These are phyloP conservation scores for Hymenoscyphus infarciens DNA, from an alignment of 2,329 filamentous ascomycete genomes.

Conservation along the genomic window DNA sequence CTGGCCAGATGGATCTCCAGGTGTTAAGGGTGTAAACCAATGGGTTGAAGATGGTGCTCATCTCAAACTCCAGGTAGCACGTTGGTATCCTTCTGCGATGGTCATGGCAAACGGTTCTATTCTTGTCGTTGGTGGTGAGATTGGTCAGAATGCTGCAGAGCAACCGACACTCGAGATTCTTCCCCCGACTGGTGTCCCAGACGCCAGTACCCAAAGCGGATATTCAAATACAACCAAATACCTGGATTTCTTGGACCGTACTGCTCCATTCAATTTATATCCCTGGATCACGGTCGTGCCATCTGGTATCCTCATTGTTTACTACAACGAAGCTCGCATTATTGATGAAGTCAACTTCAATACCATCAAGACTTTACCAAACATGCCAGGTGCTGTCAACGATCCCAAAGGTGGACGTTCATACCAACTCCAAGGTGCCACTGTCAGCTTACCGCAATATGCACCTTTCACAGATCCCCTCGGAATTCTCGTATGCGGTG, in stretches of 20 bases:
- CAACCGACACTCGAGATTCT: slow-evolving; percentile 62
- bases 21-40: slow-evolving; percentile 55
- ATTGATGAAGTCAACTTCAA: slow-evolving; percentile 56
- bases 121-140: slow-evolving; percentile 59
- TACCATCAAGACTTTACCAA: slow-evolving; percentile 55
- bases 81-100: slow-evolving; percentile 62
- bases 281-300: slow-evolving; percentile 60
- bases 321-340: slow-evolving; percentile 64
- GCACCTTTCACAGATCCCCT: slow-evolving; percentile 59
- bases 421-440: slow-evolving; percentile 61
- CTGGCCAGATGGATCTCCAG: slow-evolving; percentile 55
- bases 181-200: slow-evolving; percentile 38
- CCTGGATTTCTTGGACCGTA: slow-evolving; percentile 57
- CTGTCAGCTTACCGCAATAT: slow-evolving; percentile 59
- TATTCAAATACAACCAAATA: slow-evolving; percentile 43
- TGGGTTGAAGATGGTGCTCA: slow-evolving; percentile 58
- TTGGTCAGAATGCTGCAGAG: slow-evolving; percentile 57
- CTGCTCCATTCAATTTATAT: slow-evolving; percentile 65
- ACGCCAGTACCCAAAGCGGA: slow-evolving; percentile 17
- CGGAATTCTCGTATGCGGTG: slow-evolving; percentile 60
- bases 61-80: slow-evolving; percentile 50
- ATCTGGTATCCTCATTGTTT: slow-evolving; percentile 60
- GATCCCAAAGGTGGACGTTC: slow-evolving; percentile 57
- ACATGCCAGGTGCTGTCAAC: slow-evolving; percentile 59
- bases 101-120: slow-evolving; percentile 63